phyloP scores from a whole-genome alignment of 345 rosid genomes.

The thale cress (Arabidopsis thaliana) region DNA sequence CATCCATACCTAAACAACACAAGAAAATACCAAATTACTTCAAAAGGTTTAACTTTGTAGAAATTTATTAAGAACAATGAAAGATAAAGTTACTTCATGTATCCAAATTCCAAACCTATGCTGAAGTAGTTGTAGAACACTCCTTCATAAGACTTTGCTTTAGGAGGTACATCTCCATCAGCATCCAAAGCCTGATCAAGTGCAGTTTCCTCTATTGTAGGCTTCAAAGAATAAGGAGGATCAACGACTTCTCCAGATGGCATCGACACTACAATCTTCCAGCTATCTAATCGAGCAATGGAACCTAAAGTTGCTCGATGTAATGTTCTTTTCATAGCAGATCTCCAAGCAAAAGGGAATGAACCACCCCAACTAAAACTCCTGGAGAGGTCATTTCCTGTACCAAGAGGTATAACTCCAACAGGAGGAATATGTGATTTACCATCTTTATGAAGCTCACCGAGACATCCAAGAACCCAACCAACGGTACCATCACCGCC shows the following conservation, averaged over 20 bases:
- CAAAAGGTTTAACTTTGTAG: neutral
- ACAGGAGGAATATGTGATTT: constrained; percentile 84
- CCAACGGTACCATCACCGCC: constrained; percentile 99
- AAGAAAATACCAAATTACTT: constrained; percentile 17
- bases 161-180: constrained; percentile 63
- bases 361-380: constrained; percentile 99
- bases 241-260: constrained; percentile 72
- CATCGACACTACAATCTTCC: constrained; percentile 77
- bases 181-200: constrained; percentile 72
- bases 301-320: constrained; percentile 62
- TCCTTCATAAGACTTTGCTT: constrained; percentile 69
- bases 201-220: constrained; percentile 60
- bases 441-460: constrained; percentile 62
- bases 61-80: neutral
- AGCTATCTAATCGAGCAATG: constrained; percentile 76
- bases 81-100: neutral
- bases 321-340: constrained; percentile 79
- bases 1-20: constrained; percentile 89
- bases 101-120: constrained; percentile 70
- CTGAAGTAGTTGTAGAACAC: constrained; percentile 97
- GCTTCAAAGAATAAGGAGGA: constrained; percentile 80
- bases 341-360: constrained; percentile 95
- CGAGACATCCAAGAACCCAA: constrained; percentile 92
- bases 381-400: constrained; percentile 93
- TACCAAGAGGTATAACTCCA: constrained; percentile 91